Evolutionary conservation across 225 moss, liverwort and hornwort genomes (phyloP), one percentile per base, ranked within the genome.

Genomic region (Pseudoscleropodium purum): DNA sequence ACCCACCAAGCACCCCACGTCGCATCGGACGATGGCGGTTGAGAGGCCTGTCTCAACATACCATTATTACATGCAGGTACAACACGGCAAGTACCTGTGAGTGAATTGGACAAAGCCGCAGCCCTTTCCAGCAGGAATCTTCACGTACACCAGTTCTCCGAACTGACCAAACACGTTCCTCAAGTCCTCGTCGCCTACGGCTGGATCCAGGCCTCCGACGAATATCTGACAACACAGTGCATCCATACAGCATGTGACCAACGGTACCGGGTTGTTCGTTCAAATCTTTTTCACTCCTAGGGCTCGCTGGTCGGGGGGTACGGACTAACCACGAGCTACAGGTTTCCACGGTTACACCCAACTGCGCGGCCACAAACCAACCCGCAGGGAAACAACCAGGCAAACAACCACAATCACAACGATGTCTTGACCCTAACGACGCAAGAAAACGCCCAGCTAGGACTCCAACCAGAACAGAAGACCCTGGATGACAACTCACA

Each of bases 51-150:
- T 39, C 75, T 43, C 37, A 26, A 51, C 67, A 62, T 14, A 18
- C 66, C 34, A 63, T 61, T 33, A n/a, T 54, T 37, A n/a, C 43
- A 73, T 68, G 62, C 92, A 81, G 12, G 30, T n/a, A 43, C 9
- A 68, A 43, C 49, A 43, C 41, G 30, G 49, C 68, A 64, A 34
- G 79, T 88, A 99, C 99, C 99, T 97, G 92, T 99, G 97, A 64
- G 99, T 97, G 85, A 97, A 99, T 78, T 99, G 99, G 74, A 99
- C 99, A 88, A 99, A 99, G 79, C 99, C 99, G 68, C 99, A 99
- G 78, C 99, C 99, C 92, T 99, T 99, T 39, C 99, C 99, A 23
- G 96, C 92, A 62, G 99, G 99, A 75, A 99, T 99, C 91, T 99
- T 99, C 85, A 99, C 99, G 62, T 99, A 99, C 29, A 99, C 99